These are phyloP conservation scores for Pichia sp. DNA, from an alignment of 1,139 yeast genomes.

Conservation along the genomic window DNA sequence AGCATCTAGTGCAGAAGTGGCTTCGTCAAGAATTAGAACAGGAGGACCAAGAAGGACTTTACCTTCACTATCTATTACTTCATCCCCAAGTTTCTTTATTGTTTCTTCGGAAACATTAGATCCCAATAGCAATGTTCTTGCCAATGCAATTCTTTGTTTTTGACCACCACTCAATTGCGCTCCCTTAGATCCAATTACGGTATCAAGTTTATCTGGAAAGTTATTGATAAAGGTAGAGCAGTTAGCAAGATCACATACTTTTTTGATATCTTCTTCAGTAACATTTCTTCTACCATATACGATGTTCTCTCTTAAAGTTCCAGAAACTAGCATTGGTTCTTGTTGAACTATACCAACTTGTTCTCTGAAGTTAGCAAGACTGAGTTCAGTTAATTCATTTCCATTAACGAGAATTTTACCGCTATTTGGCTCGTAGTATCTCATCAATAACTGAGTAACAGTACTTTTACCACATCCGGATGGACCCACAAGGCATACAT, in stretches of 20 bases:
- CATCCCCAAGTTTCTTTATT: conserved; percentile 5
- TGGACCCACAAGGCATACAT: conserved; percentile 92
- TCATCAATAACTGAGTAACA: conserved; percentile 64
- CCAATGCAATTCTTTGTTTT: conserved; percentile 77
- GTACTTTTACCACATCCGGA: conserved; percentile 97
- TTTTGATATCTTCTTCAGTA: conserved; percentile 54
- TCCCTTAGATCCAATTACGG: conserved; percentile 79
- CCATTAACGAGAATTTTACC: conserved; percentile 68
- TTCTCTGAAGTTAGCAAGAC: conserved; percentile 66
- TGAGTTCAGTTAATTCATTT: conserved; percentile 57
- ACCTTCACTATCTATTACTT: conserved; percentile 16
- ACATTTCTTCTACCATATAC: conserved; percentile 64
- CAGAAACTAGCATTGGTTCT: conserved; percentile 86
- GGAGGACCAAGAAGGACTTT: conserved; percentile 42
- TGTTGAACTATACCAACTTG: conserved; percentile 83
- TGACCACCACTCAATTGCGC: conserved; percentile 88
- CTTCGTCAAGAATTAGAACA: conserved; percentile 69
- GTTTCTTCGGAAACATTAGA: conserved; percentile 15
- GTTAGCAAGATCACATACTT: conserved; percentile 73
- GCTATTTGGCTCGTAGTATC: conserved; percentile 71
- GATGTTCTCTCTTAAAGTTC: conserved; percentile 79
- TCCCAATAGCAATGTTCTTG: conserved; percentile 63
- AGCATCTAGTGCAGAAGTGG: conserved; percentile 74
- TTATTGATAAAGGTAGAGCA: conserved; percentile 65
- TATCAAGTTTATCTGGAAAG: conserved; percentile 77